phyloP scores from a whole-genome alignment of 768 basidiomycete genomes.

The Kwoniella mangroviensis region DNA sequence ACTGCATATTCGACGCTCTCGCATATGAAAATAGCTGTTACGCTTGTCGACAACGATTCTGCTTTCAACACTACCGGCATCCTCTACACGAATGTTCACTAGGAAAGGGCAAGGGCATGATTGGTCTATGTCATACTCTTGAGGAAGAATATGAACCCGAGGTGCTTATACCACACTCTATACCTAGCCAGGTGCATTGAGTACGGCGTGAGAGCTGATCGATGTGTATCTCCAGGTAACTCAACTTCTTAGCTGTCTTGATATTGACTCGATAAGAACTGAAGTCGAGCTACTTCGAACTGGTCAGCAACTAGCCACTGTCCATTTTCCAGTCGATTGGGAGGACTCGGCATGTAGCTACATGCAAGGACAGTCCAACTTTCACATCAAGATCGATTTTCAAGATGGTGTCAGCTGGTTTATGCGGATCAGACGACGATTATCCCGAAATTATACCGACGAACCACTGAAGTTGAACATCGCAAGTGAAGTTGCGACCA shows the following conservation, averaged over 20 bases:
- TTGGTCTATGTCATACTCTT: neutral
- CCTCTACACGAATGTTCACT: neutral
- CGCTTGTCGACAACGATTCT: neutral
- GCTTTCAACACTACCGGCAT: neutral
- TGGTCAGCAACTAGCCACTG: neutral
- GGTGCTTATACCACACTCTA: neutral
- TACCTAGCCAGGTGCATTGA: neutral
- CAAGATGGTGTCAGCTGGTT: slow-evolving; percentile 28
- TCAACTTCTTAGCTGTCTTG: neutral
- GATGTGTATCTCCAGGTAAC: neutral
- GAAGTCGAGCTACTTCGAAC: slow-evolving; percentile 10
- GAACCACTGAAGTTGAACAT: slow-evolving; percentile 8
- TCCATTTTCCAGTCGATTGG: neutral
- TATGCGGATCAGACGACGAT: slow-evolving; percentile 13
- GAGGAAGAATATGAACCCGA: neutral
- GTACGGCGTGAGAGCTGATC: neutral
- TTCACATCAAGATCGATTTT: slow-evolving; percentile 21
- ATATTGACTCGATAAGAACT: neutral
- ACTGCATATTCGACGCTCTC: neutral
- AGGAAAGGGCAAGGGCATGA: neutral
- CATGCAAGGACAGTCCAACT: slow-evolving; percentile 9
- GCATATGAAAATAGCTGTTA: neutral
- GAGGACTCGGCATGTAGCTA: neutral
- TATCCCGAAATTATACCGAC: neutral
- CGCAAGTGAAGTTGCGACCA: slow-evolving; percentile 26